A percentile compares a stretch with the other conserved stretches of the same genome.
Conservation (phyloP, 352 stramenopile genomes). For the Phytophthora macrochlamydospora region DNA sequence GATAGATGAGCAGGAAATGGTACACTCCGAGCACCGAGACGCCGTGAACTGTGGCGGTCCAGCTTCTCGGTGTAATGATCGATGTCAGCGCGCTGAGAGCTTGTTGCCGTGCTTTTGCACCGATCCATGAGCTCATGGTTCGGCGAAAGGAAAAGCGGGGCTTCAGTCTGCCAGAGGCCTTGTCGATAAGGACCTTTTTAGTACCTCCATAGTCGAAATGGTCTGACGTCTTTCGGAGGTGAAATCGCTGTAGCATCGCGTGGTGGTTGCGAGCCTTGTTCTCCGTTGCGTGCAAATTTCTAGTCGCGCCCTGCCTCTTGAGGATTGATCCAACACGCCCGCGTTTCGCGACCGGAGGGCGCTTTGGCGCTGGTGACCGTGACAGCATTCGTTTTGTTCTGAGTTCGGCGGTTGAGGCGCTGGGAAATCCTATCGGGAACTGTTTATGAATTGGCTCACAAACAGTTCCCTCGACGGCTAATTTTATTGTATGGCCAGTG, state of each 20-base stretch:
- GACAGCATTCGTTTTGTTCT: too few relatives aligned
- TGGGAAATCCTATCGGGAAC: too few relatives aligned
- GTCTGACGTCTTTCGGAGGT: slow-evolving; percentile 23
- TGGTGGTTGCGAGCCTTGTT: slow-evolving; percentile 8
- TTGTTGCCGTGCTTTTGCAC: not conserved
- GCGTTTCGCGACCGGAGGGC: not conserved
- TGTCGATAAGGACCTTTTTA: slow-evolving; percentile 27
- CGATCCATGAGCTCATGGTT: not conserved
- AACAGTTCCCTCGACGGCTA: too few relatives aligned
- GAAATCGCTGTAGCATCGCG: slow-evolving; percentile 37
- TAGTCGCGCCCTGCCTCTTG: not conserved
- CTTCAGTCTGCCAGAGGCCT: slow-evolving; percentile 1
- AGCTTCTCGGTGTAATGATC: slow-evolving; percentile 1
- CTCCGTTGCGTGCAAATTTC: slow-evolving; percentile 5
- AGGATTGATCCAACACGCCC: not conserved
- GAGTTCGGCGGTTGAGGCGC: too few relatives aligned
- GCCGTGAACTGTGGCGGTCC: slow-evolving; percentile 23
- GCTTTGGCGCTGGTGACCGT: not conserved
- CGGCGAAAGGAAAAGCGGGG: slow-evolving; percentile 8
- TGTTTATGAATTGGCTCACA: too few relatives aligned
- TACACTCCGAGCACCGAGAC: slow-evolving; percentile 14
- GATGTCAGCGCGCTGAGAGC: not conserved
- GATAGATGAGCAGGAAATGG: slow-evolving; percentile 21
- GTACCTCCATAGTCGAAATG: slow-evolving; percentile 27
- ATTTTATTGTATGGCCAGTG: too few relatives aligned